Evolutionary conservation across 169 alveolate genomes (phyloP).

Genomic region (Cryptosporidium bovis): DNA sequence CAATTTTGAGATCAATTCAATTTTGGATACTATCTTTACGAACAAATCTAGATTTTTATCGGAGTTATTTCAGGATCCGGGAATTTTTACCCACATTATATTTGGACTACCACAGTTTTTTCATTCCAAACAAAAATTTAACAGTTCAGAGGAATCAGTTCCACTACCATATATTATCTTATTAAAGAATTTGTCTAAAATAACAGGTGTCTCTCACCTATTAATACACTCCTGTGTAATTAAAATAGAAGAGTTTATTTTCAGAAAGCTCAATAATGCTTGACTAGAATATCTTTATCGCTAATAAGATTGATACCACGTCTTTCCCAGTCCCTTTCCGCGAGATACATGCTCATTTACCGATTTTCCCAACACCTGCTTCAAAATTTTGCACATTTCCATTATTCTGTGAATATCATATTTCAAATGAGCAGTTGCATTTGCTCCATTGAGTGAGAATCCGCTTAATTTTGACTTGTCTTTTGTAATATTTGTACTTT

Average conservation of each 20-base stretch:
- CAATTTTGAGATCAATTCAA: not conserved
- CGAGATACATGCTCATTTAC: slow-evolving; percentile 14
- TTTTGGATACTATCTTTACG: slow-evolving; percentile 1
- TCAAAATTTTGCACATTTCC: slow-evolving; percentile 31
- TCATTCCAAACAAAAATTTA: slow-evolving; percentile 61
- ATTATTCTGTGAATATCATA: slow-evolving; percentile 26
- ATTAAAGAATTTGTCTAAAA: slow-evolving; percentile 32
- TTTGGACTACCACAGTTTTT: slow-evolving; percentile 56
- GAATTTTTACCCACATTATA: slow-evolving; percentile 37
- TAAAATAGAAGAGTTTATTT: slow-evolving; percentile 39
- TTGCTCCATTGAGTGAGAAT: not conserved
- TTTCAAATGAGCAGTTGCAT: slow-evolving; percentile 3
- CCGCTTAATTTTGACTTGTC: not conserved
- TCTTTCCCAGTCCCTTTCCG: slow-evolving; percentile 60
- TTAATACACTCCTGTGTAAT: slow-evolving; percentile 48
- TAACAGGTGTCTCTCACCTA: slow-evolving; percentile 21
- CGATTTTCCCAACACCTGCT: slow-evolving; percentile 58
- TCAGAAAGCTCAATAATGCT: not conserved
- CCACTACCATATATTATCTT: slow-evolving; percentile 34
- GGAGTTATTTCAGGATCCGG: slow-evolving; percentile 64
- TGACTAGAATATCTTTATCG: not conserved
- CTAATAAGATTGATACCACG: slow-evolving; percentile 42
- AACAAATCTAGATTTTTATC: not conserved
- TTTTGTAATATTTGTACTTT: slow-evolving; percentile 17
- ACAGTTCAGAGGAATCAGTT: slow-evolving; percentile 28